Conservation (phyloP, 78 protist genomes). For the Dictyostelium intermedium region DNA sequence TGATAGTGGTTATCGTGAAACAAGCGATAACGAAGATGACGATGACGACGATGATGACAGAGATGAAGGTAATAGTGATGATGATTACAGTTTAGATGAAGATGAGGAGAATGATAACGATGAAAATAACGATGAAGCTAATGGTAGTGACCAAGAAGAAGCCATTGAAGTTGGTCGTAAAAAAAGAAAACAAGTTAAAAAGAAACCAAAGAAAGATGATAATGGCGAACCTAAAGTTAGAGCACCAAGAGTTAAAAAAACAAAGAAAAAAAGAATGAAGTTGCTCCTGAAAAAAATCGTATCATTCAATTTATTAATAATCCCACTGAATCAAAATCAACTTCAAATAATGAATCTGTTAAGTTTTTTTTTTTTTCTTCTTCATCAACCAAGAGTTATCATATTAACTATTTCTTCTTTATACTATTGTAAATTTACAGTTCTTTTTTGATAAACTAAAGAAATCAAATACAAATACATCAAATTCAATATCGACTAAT, state of each 20-base stretch:
- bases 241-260: background rate
- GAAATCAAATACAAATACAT: background rate
- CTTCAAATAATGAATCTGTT: background rate
- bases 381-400: background rate
- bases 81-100: slow-evolving; percentile 7
- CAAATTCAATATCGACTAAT: background rate
- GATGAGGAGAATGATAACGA: slow-evolving; percentile 1
- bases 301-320: slow-evolving; percentile 30
- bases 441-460: background rate
- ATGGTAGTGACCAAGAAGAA: background rate
- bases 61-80: background rate
- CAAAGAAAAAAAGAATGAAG: slow-evolving; percentile 5
- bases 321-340: background rate
- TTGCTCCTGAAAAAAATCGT: background rate
- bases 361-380: background rate
- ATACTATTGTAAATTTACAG: background rate
- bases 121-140: background rate
- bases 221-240: background rate
- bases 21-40: slow-evolving; percentile 8
- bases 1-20: slow-evolving; percentile 47
- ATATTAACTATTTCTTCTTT: background rate
- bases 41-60: slow-evolving; percentile 27
- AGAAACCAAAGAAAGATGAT: background rate
- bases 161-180: slow-evolving; percentile 25
- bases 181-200: background rate